Base-by-base conservation (phyloP, 75 land plant species). In the Cunninghamia lanceolata region DNA sequence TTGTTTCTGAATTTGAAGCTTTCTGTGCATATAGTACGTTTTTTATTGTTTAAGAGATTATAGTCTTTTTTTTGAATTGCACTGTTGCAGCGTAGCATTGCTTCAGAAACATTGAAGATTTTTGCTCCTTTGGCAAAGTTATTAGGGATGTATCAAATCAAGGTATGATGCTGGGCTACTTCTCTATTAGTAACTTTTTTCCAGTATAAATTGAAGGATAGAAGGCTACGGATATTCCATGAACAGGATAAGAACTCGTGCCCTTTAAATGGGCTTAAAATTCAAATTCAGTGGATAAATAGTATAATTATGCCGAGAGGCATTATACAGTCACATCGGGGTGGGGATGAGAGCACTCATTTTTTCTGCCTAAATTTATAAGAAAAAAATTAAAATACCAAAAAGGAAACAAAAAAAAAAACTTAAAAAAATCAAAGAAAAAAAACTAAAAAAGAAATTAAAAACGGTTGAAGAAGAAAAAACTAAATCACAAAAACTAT, bases 71-170 rank as follows among this genome's bases (percentile, higher is more conserved):
- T 83, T 21, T 83, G 16, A 79, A 38, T 28, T 85, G 53, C 53
- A 87, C 32, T 87, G 28, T 83, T 88, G 85, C 96, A 97, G 99
- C 74, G 86, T 78, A 92, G 94, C 90, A 97, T 97, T 84, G 99
- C 99, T 66, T 75, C 70, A 86, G 99, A 97, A 90, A 97, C 99
- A 73, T 84, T 97, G 82, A 94, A 97, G 90, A 98, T 97, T 76
- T 97, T 97, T 93, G 99, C 99, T 68, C 99, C 99, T 85, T 86
- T 97, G 88, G 98, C 99, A 63, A 97, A 93, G 85, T 88, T 97
- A 73, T 88, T 97, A 52, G 99, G 99, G 45, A 97, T 97, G 96
- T 96, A 97, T 84, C 93, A 93, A 87, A 96, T 97, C 52, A 97
- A 97, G 99, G 99, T 95, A 88, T 35, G 3, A 21, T 84, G 19